Base-by-base conservation (phyloP, 2,329 filamentous ascomycete species). In the Didymella pinodella region DNA sequence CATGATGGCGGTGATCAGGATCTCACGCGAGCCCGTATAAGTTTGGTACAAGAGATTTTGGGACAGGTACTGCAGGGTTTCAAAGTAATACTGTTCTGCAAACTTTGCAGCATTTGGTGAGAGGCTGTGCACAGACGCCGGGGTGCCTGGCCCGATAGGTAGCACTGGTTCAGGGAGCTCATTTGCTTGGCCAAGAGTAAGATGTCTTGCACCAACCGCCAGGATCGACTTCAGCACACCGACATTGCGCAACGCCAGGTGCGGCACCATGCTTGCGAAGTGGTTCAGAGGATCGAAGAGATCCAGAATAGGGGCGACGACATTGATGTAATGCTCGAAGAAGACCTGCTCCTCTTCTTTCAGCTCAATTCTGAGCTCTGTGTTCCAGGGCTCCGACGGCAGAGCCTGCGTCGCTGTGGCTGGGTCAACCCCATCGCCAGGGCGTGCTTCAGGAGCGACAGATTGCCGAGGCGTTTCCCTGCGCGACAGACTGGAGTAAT, bases 41-140 rank as follows among this genome's bases (percentile, higher is more conserved):
- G 81, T 83, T 2, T 83, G 78, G 64, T 85, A 86, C 5, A 83
- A 79, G 71, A 89, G 82, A 0, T 86, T 85, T 36, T 83, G 82
- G 49, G 86, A 84, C 0, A 88, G 75, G 61, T 88, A 88, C 54
- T 86, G 84, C 0, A 89, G 75, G 0, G 86, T 87, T 66, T 88
- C 84, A 63, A 86, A 84, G 65, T 88, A 88, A 59, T 87, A 88
- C 82, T 73, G 70, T 25, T 83, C 70, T 2, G 70, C 70, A 28
- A 46, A 80, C 75, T 48, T 77, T 66, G 61, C 79, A 4, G 70
- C 68, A 7, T 69, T 72, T 11, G 63, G 63, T 3, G 66, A 55
- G 1, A 65, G 46, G 38, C 61, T 66, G 8, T 54, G 45, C 16
- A 61, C 52, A 18, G 63, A 65, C 28, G 48, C 55, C 14, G 63